Conservation (phyloP, 2,329 filamentous ascomycete genomes). For the Cladobotryum protrusum region DNA sequence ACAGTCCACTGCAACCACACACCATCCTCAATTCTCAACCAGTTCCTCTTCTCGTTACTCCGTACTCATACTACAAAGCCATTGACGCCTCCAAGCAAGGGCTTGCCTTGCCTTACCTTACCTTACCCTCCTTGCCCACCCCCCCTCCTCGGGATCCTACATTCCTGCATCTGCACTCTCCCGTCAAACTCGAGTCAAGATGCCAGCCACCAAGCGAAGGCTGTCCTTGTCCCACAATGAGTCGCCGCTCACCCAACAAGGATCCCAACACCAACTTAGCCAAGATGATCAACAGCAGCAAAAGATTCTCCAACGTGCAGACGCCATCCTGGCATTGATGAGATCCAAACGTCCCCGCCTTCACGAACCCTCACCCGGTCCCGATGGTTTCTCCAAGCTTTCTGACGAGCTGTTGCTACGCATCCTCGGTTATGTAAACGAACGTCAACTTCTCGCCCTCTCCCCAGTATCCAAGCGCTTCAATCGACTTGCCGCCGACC, state of each 20-base stretch:
- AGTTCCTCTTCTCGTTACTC: too few species aligned
- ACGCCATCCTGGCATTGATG: too few species aligned
- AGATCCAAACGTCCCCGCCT: too few species aligned
- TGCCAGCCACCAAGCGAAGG: conserved; percentile 1
- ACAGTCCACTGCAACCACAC: too few species aligned
- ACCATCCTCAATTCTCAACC: too few species aligned
- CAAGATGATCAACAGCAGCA: background rate
- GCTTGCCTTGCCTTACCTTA: too few species aligned
- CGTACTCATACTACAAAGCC: too few species aligned
- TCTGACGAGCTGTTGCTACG: conserved; percentile 86
- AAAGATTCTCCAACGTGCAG: background rate
- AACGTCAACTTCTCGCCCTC: conserved; percentile 58
- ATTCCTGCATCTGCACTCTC: background rate
- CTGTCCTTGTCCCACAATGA: conserved; percentile 1
- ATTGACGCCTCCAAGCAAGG: too few species aligned
- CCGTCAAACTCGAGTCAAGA: background rate
- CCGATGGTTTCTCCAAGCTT: conserved; percentile 63
- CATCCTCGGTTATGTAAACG: conserved; percentile 70
- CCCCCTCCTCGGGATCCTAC: too few species aligned
- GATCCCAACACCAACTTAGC: background rate
- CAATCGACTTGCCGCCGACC: conserved; percentile 65
- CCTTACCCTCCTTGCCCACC: too few species aligned
- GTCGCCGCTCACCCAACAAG: background rate
- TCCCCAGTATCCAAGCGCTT: conserved; percentile 69
- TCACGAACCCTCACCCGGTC: background rate